phyloP scores from a whole-genome alignment of 1,139 yeast species.

The Geotrichum cucujoidarum region DNA sequence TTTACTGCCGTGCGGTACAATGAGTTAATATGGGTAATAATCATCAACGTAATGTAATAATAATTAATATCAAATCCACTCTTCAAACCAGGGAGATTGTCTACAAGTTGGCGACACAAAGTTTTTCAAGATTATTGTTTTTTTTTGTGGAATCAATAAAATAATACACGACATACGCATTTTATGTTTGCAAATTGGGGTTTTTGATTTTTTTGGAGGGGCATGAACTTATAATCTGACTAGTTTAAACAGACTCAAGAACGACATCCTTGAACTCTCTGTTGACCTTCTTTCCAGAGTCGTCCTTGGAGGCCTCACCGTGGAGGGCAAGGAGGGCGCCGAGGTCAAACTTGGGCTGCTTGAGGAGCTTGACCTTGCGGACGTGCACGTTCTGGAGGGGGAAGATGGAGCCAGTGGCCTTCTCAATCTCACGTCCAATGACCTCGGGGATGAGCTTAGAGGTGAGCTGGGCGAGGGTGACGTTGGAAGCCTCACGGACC shows the following conservation, averaged over 20 bases:
- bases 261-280: slow-evolving; percentile 87
- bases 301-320: slow-evolving; percentile 78
- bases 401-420: slow-evolving; percentile 76
- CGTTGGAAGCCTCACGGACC: slow-evolving; percentile 79
- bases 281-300: slow-evolving; percentile 86
- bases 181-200: not conserved
- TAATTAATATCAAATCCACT: too few relatives aligned
- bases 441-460: slow-evolving; percentile 88
- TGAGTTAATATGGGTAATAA: too few relatives aligned
- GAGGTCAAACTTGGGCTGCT: slow-evolving; percentile 87
- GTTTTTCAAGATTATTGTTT: not conserved
- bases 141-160: not conserved
- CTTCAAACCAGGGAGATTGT: too few relatives aligned
- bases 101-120: too few relatives aligned
- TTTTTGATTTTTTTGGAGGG: not conserved
- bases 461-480: slow-evolving; percentile 81
- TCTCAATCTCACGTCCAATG: slow-evolving; percentile 85
- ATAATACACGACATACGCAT: not conserved
- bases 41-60: too few relatives aligned
- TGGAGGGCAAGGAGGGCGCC: slow-evolving; percentile 85
- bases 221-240: too few relatives aligned
- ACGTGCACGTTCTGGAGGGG: slow-evolving; percentile 90
- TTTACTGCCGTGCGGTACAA: not conserved
- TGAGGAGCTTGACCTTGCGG: slow-evolving; percentile 86
- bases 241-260: slow-evolving; percentile 67